Evolutionary conservation across 2,329 filamentous ascomycete genomes (phyloP).

Genomic region (Penicillium digitatum): DNA sequence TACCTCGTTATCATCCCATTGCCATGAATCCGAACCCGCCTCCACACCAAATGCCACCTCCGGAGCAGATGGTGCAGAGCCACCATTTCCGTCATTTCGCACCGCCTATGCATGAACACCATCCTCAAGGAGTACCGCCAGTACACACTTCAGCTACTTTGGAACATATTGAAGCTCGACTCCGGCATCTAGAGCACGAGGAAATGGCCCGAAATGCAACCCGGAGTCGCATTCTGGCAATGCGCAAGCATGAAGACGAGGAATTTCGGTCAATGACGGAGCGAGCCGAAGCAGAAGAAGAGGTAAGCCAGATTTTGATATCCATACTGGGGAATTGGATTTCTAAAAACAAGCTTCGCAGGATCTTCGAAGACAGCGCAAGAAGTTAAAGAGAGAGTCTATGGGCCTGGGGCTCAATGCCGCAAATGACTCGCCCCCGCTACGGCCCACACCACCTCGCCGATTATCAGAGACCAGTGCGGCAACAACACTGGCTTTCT

Average conservation of each 20-base stretch:
- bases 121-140: slow-evolving; percentile 24
- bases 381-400: slow-evolving; percentile 40
- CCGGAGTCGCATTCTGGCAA: slow-evolving; percentile 35
- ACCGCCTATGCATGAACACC: slow-evolving; percentile 30
- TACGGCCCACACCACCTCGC: slow-evolving; percentile 37
- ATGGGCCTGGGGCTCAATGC: slow-evolving; percentile 39
- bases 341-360: slow-evolving; percentile 10
- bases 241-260: slow-evolving; percentile 41
- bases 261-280: slow-evolving; percentile 41
- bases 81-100: slow-evolving; percentile 34
- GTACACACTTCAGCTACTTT: slow-evolving; percentile 26
- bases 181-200: slow-evolving; percentile 41
- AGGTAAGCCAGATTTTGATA: slow-evolving; percentile 28
- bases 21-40: slow-evolving; percentile 39
- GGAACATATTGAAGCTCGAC: slow-evolving; percentile 39
- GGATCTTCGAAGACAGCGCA: slow-evolving; percentile 40
- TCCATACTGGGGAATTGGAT: neutral
- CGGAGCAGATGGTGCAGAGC: slow-evolving; percentile 33
- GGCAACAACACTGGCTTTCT: slow-evolving; percentile 40
- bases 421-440: slow-evolving; percentile 35
- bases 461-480: slow-evolving; percentile 42
- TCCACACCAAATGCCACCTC: slow-evolving; percentile 32
- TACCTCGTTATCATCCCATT: slow-evolving; percentile 41
- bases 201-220: slow-evolving; percentile 39
- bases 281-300: slow-evolving; percentile 40